phyloP scores from a whole-genome alignment of 2,329 filamentous ascomycete genomes.

The Myriosclerotinia curreyana region DNA sequence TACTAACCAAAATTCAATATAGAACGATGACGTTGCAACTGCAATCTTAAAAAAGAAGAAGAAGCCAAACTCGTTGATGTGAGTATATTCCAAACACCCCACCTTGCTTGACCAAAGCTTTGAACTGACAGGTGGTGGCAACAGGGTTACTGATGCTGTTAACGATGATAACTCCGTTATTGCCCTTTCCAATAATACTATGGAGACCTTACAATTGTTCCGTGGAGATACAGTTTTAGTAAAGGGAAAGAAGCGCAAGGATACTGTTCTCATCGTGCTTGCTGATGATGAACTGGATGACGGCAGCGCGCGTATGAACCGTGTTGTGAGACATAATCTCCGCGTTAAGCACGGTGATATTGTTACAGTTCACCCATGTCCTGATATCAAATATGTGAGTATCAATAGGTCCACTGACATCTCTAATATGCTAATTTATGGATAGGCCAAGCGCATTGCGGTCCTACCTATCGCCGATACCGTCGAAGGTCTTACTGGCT shows the following conservation, averaged over 20 bases:
- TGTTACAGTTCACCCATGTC: constrained; percentile 94
- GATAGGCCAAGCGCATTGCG: constrained; percentile 93
- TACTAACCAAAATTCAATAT: constrained; percentile 43
- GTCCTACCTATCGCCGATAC: constrained; percentile 98
- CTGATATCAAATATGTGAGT: constrained; percentile 99
- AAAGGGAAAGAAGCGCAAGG: constrained; percentile 99
- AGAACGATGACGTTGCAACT: constrained; percentile 89
- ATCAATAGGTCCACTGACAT: not conserved
- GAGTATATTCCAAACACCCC: constrained; percentile 43
- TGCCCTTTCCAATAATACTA: constrained; percentile 95
- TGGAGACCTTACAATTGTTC: constrained; percentile 98
- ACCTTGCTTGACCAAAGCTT: constrained; percentile 27
- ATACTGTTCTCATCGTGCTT: constrained; percentile 95
- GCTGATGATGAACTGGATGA: constrained; percentile 98
- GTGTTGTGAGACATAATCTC: constrained; percentile 96
- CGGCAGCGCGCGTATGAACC: constrained; percentile 94
- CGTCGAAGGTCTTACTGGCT: constrained; percentile 94
- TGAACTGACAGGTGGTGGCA: constrained; percentile 38
- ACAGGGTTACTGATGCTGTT: constrained; percentile 91
- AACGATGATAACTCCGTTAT: constrained; percentile 99
- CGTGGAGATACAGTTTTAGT: constrained; percentile 97
- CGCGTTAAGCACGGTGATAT: constrained; percentile 98
- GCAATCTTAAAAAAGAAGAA: constrained; percentile 99
- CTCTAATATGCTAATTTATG: constrained; percentile 31
- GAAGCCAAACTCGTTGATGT: constrained; percentile 99